Percentiles rank a stretch among this genome's conserved stretches.
These are phyloP conservation scores for Chrysoporthe deuterocubensis DNA, from an alignment of 2,329 filamentous ascomycete genomes.

Conservation along the genomic window DNA sequence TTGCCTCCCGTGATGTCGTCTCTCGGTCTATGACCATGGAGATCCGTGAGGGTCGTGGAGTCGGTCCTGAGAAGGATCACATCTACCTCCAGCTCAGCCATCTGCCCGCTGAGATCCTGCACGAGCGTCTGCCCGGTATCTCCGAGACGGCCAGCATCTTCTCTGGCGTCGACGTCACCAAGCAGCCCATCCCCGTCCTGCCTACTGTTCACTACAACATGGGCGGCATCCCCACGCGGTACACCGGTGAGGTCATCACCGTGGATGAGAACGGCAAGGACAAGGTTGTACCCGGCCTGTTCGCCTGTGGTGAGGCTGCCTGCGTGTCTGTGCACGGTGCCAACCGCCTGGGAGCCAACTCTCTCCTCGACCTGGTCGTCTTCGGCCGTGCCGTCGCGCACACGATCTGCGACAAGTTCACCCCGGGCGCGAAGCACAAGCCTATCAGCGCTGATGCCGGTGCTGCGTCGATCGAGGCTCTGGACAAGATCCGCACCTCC, in stretches of 20 bases:
- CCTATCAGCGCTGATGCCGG: constrained; percentile 84
- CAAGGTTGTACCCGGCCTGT: constrained; percentile 91
- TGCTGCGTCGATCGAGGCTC: constrained; percentile 81
- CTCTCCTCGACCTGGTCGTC: constrained; percentile 93
- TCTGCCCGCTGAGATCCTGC: constrained; percentile 86
- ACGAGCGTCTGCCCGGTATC: constrained; percentile 96
- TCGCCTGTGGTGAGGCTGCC: constrained; percentile 94
- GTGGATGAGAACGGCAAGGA: constrained; percentile 86
- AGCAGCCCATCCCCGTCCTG: constrained; percentile 94
- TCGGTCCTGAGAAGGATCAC: constrained; percentile 96
- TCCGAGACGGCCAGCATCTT: constrained; percentile 98
- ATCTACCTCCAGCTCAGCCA: constrained; percentile 98
- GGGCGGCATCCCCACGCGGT: constrained; percentile 97
- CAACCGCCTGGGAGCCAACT: constrained; percentile 98
- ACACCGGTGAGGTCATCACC: constrained; percentile 94
- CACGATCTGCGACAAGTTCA: constrained; percentile 94
- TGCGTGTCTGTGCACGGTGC: constrained; percentile 98
- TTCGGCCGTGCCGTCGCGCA: constrained; percentile 97
- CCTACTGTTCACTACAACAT: constrained; percentile 99
- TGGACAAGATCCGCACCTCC: constrained; percentile 84
- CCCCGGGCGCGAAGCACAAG: constrained; percentile 78
- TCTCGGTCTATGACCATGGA: constrained; percentile 98
- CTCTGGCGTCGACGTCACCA: constrained; percentile 93
- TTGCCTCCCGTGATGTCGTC: constrained; percentile 94
- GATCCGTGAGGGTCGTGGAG: constrained; percentile 96